These are phyloP conservation scores for Tylopilus subfusipes DNA, from an alignment of 768 basidiomycete genomes.

Conservation along the genomic window DNA sequence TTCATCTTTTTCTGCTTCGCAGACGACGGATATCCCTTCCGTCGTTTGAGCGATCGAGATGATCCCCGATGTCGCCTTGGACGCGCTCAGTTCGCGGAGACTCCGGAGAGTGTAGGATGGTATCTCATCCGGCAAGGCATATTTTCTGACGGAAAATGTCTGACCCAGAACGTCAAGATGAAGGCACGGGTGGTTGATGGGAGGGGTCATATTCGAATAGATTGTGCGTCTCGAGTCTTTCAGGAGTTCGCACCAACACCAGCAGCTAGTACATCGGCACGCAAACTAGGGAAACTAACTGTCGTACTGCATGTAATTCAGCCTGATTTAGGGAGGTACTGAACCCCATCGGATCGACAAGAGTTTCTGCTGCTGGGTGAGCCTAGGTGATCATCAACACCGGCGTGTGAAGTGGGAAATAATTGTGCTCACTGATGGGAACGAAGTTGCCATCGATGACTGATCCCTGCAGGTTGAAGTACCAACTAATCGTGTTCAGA, in stretches of 20 bases:
- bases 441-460: slow-evolving; percentile 61
- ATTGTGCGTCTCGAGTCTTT: background rate
- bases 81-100: slow-evolving; percentile 28
- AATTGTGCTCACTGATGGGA: slow-evolving; percentile 47
- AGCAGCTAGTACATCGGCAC: background rate
- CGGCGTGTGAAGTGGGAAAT: background rate
- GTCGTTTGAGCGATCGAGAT: slow-evolving; percentile 56
- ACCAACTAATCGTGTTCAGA: slow-evolving; percentile 52
- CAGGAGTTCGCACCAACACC: background rate
- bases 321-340: slow-evolving; percentile 39
- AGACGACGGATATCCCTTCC: slow-evolving; percentile 63
- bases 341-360: slow-evolving; percentile 56
- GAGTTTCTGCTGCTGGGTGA: slow-evolving; percentile 43
- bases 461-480: slow-evolving; percentile 65
- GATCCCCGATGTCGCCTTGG: slow-evolving; percentile 33
- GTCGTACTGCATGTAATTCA: background rate
- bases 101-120: slow-evolving; percentile 22
- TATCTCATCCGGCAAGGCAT: slow-evolving; percentile 32
- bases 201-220: slow-evolving; percentile 37
- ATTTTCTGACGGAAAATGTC: slow-evolving; percentile 45
- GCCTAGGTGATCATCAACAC: slow-evolving; percentile 35
- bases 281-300: background rate
- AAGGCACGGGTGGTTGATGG: slow-evolving; percentile 43
- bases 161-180: slow-evolving; percentile 44
- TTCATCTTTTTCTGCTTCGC: slow-evolving; percentile 38